Conservation (phyloP, 1,284 basidiomycete genomes). For the Boletus holoroseus region DNA sequence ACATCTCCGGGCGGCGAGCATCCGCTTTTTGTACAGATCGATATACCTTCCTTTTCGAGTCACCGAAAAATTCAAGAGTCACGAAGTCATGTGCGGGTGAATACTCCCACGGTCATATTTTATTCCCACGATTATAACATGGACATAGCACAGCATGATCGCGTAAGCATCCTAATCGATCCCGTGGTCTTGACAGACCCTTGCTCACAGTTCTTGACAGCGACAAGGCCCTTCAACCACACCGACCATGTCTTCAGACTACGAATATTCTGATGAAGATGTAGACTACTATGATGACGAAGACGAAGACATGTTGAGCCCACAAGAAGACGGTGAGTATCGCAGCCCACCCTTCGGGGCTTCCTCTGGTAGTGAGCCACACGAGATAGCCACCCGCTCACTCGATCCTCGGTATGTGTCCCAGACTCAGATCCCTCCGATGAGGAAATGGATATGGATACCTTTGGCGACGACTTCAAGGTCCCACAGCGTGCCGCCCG, state of each 20-base stretch:
- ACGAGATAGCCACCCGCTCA: slow-evolving; percentile 11
- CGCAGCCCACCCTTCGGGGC: not conserved
- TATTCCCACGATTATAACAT: slow-evolving; percentile 14
- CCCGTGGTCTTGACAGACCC: slow-evolving; percentile 9
- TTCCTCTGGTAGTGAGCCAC: slow-evolving; percentile 21
- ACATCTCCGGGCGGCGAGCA: slow-evolving; percentile 27
- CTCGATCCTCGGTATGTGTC: slow-evolving; percentile 4
- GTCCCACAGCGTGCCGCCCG: slow-evolving; percentile 50
- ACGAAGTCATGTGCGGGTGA: not conserved
- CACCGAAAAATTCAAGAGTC: slow-evolving; percentile 14
- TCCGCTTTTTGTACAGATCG: slow-evolving; percentile 26
- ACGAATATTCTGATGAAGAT: slow-evolving; percentile 68
- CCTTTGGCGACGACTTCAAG: slow-evolving; percentile 57
- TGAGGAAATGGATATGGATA: slow-evolving; percentile 64
- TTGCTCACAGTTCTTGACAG: slow-evolving; percentile 18
- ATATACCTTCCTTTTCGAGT: slow-evolving; percentile 30
- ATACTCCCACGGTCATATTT: not conserved
- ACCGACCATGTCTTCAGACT: slow-evolving; percentile 63
- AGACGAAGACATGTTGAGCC: slow-evolving; percentile 62
- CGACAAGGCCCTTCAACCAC: slow-evolving; percentile 9
- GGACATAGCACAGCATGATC: slow-evolving; percentile 19
- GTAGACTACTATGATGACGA: slow-evolving; percentile 60
- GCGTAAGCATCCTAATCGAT: slow-evolving; percentile 35
- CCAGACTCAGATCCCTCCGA: slow-evolving; percentile 46
- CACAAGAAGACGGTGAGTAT: slow-evolving; percentile 46